These are phyloP conservation scores for Chalciporus pseudorubinellus DNA, from an alignment of 768 basidiomycete genomes.

Conservation along the genomic window DNA sequence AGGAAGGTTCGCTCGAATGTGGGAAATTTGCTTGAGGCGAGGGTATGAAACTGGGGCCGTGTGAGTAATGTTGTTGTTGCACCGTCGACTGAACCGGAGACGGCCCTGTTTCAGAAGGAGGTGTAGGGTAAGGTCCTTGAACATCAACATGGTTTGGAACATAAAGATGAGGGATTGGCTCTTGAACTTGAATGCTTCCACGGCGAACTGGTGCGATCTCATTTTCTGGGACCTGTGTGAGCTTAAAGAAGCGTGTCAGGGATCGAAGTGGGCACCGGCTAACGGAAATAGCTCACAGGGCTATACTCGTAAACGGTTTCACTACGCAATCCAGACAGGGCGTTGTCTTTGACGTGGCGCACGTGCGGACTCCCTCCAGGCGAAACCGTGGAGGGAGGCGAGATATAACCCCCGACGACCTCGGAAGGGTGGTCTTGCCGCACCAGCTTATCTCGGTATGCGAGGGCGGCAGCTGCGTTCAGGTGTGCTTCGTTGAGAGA, in stretches of 20 bases:
- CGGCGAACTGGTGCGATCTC: slow-evolving; percentile 25
- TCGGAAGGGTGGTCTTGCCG: slow-evolving; percentile 23
- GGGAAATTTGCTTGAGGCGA: slow-evolving; percentile 6
- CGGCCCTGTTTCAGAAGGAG: slow-evolving; percentile 16
- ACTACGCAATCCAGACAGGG: slow-evolving; percentile 22
- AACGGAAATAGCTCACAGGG: slow-evolving; percentile 17
- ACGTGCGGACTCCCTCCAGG: slow-evolving; percentile 36
- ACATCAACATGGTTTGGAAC: slow-evolving; percentile 16
- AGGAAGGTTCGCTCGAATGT: slow-evolving; percentile 15
- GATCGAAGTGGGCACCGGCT: background rate
- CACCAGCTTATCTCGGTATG: slow-evolving; percentile 26
- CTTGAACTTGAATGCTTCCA: slow-evolving; percentile 22
- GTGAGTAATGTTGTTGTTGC: slow-evolving; percentile 18
- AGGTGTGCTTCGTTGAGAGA: slow-evolving; percentile 32
- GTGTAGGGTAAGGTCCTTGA: slow-evolving; percentile 14
- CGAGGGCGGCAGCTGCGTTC: slow-evolving; percentile 15
- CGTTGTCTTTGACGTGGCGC: slow-evolving; percentile 23
- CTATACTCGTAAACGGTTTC: slow-evolving; percentile 28
- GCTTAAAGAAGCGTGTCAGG: slow-evolving; percentile 9
- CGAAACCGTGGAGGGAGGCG: slow-evolving; percentile 45
- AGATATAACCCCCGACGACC: slow-evolving; percentile 36
- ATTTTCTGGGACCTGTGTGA: slow-evolving; percentile 22
- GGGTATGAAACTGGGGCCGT: slow-evolving; percentile 12
- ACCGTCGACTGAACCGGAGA: slow-evolving; percentile 18
- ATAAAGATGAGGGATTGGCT: slow-evolving; percentile 24